phyloP scores from a whole-genome alignment of 2,329 filamentous ascomycete genomes.

The Scorias spongiosa region DNA sequence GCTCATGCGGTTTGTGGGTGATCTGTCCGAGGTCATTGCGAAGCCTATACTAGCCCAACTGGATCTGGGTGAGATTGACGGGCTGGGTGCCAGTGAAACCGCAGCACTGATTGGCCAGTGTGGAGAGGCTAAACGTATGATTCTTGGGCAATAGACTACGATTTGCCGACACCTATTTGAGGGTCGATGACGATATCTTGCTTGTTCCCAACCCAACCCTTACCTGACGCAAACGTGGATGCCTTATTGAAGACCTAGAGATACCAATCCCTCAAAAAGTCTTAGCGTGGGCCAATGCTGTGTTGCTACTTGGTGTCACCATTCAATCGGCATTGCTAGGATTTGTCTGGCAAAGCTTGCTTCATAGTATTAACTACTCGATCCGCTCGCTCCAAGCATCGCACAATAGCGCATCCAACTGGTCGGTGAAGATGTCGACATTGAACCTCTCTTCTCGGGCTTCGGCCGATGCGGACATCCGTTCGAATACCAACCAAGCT shows the following conservation, averaged over 20 bases:
- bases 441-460: conserved; percentile 35
- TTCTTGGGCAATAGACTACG: no score
- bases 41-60: conserved; percentile 37
- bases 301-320: no score
- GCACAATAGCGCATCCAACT: conserved; percentile 26
- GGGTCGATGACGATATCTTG: no score
- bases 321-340: no score
- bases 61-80: conserved; percentile 30
- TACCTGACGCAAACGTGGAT: no score
- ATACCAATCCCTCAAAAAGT: no score
- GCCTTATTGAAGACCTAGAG: no score
- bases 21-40: conserved; percentile 28
- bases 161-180: no score
- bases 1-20: conserved; percentile 27
- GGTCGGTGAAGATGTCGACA: conserved; percentile 32
- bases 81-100: conserved; percentile 25
- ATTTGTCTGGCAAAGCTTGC: no score
- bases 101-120: conserved; percentile 18
- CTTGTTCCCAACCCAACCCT: no score
- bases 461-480: conserved; percentile 46
- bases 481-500: conserved; percentile 70
- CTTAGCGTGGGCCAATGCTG: no score
- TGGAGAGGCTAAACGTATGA: conserved; percentile 3
- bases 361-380: background rate
- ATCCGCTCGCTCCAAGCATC: conserved; percentile 33